Evolutionary conservation across 257 asterid species (phyloP).

Genomic region (Perilla frutescens): DNA sequence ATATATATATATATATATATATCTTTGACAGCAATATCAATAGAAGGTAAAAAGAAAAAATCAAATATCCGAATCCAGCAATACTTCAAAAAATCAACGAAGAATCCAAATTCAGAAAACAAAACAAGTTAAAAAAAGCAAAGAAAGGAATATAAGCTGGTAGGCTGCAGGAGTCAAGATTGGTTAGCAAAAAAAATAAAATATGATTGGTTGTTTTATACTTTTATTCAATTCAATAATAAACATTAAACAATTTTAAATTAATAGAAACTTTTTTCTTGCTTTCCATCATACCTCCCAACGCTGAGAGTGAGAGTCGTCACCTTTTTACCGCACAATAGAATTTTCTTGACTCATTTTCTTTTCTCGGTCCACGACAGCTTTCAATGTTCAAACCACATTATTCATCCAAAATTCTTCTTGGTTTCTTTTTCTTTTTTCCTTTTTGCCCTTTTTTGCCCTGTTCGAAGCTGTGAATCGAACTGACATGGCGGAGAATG

Average conservation of each 20-base stretch:
- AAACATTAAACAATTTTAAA: background rate
- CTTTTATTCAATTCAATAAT: background rate
- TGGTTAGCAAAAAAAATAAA: constrained; percentile 5
- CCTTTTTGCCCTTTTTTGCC: background rate
- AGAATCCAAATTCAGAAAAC: no score
- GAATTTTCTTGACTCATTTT: constrained; percentile 49
- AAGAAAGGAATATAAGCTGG: background rate
- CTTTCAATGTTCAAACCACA: constrained; percentile 31
- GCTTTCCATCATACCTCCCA: constrained; percentile 17
- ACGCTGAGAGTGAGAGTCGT: constrained; percentile 31
- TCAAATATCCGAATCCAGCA: no score
- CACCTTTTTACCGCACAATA: constrained; percentile 35
- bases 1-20: no score
- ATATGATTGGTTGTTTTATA: background rate
- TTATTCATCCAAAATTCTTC: constrained; percentile 12
- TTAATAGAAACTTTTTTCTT: constrained; percentile 26
- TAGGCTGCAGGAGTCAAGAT: constrained; percentile 28
- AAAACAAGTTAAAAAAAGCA: no score
- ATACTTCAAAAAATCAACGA: no score
- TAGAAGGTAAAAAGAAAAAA: no score
- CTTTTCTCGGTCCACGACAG: constrained; percentile 41
- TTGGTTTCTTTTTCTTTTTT: background rate
- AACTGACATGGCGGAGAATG: constrained; percentile 48
- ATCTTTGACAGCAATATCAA: no score
- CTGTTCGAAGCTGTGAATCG: background rate